phyloP scores from a whole-genome alignment of 164 flowering plant genomes.

The Chimonanthus praecox region DNA sequence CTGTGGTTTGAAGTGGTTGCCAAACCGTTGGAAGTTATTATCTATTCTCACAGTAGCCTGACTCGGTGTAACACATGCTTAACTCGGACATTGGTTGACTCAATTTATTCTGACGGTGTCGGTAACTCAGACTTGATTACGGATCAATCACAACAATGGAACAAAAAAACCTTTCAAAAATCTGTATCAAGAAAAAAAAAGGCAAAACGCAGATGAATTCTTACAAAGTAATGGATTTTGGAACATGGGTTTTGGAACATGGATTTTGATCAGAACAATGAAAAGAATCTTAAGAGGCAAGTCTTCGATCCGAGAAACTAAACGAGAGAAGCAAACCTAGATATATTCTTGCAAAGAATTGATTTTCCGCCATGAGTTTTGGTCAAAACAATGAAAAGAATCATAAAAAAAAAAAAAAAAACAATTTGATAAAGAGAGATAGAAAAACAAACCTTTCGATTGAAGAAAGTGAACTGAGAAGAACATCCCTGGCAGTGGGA shows the following conservation, averaged over 20 bases:
- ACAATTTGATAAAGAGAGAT: neutral
- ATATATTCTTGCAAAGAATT: neutral
- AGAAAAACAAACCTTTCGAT: slow-evolving; percentile 65
- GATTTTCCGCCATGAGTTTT: neutral
- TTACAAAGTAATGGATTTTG: neutral
- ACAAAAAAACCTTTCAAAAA: neutral
- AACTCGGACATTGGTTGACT: too few species aligned
- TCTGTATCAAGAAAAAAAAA: neutral
- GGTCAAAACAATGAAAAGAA: slow-evolving; percentile 2
- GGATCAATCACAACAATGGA: neutral
- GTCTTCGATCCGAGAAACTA: neutral
- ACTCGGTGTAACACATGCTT: too few species aligned
- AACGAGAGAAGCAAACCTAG: too few species aligned
- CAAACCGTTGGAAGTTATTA: too few species aligned
- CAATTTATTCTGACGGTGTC: neutral
- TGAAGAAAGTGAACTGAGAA: slow-evolving; percentile 91
- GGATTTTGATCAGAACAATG: neutral
- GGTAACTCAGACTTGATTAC: neutral
- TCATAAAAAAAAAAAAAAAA: neutral
- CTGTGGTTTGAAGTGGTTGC: too few species aligned
- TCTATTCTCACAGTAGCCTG: too few species aligned
- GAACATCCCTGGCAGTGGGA: slow-evolving; percentile 96
- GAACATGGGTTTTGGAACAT: neutral
- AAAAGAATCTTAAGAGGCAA: neutral
- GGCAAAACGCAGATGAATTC: neutral